Conservation (phyloP, 495 filamentous ascomycete species). For the Friedmanniomyces simplex region DNA sequence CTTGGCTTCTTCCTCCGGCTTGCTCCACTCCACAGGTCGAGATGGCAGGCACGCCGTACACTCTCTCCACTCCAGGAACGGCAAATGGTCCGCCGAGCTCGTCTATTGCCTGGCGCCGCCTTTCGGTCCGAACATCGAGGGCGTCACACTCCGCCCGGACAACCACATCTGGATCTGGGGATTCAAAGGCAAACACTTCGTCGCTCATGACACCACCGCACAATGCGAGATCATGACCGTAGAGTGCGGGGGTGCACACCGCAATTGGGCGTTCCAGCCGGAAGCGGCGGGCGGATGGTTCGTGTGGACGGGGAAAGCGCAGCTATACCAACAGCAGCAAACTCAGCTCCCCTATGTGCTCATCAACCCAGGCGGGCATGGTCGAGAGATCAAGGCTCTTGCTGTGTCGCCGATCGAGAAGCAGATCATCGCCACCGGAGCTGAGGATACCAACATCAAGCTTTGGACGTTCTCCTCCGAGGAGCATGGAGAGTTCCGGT, state of each 20-base stretch:
- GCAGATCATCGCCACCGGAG: constrained; percentile 62
- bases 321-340: constrained; percentile 44
- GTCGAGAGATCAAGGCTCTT: constrained; percentile 74
- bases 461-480: constrained; percentile 42
- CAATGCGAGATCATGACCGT: constrained; percentile 56
- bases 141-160: constrained; percentile 44
- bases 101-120: constrained; percentile 49
- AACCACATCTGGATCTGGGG: constrained; percentile 60
- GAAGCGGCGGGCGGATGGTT: constrained; percentile 31
- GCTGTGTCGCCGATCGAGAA: constrained; percentile 35
- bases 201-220: constrained; percentile 63
- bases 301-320: constrained; percentile 48
- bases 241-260: constrained; percentile 73
- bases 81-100: constrained; percentile 22
- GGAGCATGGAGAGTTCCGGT: constrained; percentile 34
- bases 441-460: constrained; percentile 79
- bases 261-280: constrained; percentile 56
- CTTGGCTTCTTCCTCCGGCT: constrained; percentile 14
- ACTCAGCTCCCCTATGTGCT: constrained; percentile 37
- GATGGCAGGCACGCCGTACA: constrained; percentile 63
- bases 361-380: constrained; percentile 64
- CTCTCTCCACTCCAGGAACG: constrained; percentile 20
- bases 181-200: constrained; percentile 65
- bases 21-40: constrained; percentile 58
- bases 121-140: constrained; percentile 58